These are phyloP conservation scores for Metschnikowia gelsemii DNA, from an alignment of 805 yeast genomes.

Conservation along the genomic window DNA sequence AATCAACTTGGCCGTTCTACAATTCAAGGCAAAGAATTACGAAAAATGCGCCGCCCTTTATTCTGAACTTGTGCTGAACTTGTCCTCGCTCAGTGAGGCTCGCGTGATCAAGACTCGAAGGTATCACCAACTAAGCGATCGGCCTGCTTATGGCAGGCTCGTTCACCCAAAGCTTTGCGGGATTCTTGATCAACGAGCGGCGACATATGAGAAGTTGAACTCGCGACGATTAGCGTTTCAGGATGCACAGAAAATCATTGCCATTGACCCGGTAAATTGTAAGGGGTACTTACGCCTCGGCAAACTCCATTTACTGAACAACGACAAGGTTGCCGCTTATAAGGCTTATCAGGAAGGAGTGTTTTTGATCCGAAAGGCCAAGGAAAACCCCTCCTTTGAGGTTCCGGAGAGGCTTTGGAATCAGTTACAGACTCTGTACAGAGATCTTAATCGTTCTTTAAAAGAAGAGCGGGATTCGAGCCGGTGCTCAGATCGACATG, in stretches of 20 bases:
- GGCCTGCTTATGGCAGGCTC: conserved; percentile 30
- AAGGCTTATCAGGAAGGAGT: conserved; percentile 38
- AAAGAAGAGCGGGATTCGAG: conserved; percentile 17
- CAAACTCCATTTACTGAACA: conserved; percentile 31
- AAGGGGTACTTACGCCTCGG: conserved; percentile 50
- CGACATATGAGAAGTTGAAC: conserved; percentile 45
- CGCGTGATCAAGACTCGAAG: conserved; percentile 19
- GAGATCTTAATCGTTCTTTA: conserved; percentile 23
- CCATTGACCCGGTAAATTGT: conserved; percentile 45
- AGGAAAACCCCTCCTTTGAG: conserved; percentile 24
- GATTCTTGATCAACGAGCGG: conserved; percentile 48
- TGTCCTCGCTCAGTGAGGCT: conserved; percentile 20
- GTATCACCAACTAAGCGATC: conserved; percentile 22
- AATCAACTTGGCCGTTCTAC: conserved; percentile 28
- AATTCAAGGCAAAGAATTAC: conserved; percentile 32
- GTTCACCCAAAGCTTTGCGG: conserved; percentile 39
- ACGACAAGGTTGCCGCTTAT: conserved; percentile 36
- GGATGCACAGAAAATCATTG: conserved; percentile 38
- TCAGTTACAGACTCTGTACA: conserved; percentile 26
- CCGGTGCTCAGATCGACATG: no score
- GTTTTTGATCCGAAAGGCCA: conserved; percentile 33
- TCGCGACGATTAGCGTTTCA: conserved; percentile 29
- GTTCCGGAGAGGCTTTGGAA: conserved; percentile 35
- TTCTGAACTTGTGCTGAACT: conserved; percentile 24
- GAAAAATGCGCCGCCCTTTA: conserved; percentile 29